Evolutionary conservation across 345 rosid genomes (phyloP), one percentile per base, ranked within the genome.

Genomic region (Euclidium syriacum): DNA sequence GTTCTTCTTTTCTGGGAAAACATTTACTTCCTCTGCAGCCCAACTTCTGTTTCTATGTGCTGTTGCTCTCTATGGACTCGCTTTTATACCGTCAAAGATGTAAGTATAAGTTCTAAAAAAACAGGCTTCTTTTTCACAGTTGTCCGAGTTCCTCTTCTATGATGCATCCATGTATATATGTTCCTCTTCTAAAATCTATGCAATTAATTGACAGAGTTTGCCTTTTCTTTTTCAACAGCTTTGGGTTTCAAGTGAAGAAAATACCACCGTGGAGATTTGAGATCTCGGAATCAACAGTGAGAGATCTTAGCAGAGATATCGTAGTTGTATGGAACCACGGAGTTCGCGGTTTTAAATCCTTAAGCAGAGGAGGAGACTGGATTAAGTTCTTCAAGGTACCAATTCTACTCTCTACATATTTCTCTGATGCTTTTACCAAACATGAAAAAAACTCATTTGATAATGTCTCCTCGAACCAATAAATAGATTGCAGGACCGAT

Each of bases 281-380:
- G 73, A 71, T 84, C 30, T 74, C 86, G 19, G 87, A 82, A 25
- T 60, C 70, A n/a, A 25, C 19, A 3, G 68, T 77, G 19, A 77
- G 72, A 68, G 84, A 83, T 75, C 73, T 76, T 42, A 33, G 86
- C 52, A 65, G 57, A 67, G 67, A 72, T 52, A 49, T 83, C 6
- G 72, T 74, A 24, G 65, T 33, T 61, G 40, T 57, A 26, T 91
- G 96, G 98, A 91, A 88, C 64, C 67, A 60, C 18, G 81, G 78
- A 39, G 67, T 71, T 35, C 35, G 48, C 22, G 65, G 32, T 34
- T 52, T 78, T 12, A 75, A 59, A 68, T 62, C 66, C 19, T 68
- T 88, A 70, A 87, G 79, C 53, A 74, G 56, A 69, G 96, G 92
- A 73, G 81, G 71, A 67, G 84, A 82, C 52, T 86, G 95, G 92